Conservation (phyloP, 176 grass and related monocot species). For the Pharus latifolius region DNA sequence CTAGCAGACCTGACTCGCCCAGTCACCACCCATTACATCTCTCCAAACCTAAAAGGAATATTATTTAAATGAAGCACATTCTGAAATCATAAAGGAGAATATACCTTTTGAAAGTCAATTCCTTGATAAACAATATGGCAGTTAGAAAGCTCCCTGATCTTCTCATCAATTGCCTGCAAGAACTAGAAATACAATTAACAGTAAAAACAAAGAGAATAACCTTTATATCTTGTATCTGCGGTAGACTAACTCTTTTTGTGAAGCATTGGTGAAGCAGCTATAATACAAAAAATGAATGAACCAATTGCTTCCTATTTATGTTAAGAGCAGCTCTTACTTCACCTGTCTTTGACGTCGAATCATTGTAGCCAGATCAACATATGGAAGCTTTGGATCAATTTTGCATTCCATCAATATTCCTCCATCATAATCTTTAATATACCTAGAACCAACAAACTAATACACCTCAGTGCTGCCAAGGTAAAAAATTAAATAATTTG, state of each 20-base stretch:
- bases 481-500: neutral
- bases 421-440: conserved; percentile 99
- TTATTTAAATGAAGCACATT: neutral
- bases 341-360: conserved; percentile 98
- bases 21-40: neutral
- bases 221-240: neutral
- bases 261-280: neutral
- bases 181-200: conserved; percentile 1
- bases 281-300: neutral
- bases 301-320: neutral
- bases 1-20: too few relatives aligned
- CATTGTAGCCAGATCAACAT: conserved; percentile 96
- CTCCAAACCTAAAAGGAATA: neutral
- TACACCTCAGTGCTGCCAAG: neutral
- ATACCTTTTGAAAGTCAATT: conserved; percentile 98
- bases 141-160: conserved; percentile 96
- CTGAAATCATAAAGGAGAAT: neutral
- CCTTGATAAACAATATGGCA: conserved; percentile 96
- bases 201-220: neutral
- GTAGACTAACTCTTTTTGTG: neutral
- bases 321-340: conserved; percentile 9
- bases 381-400: conserved; percentile 86
- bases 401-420: conserved; percentile 99
- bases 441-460: conserved; percentile 42
- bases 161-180: conserved; percentile 94